A percentile compares a stretch with the other conserved stretches of the same genome.
Conservation (phyloP, 192 early-diverging fungal species). For the Oehlia diaphana region DNA sequence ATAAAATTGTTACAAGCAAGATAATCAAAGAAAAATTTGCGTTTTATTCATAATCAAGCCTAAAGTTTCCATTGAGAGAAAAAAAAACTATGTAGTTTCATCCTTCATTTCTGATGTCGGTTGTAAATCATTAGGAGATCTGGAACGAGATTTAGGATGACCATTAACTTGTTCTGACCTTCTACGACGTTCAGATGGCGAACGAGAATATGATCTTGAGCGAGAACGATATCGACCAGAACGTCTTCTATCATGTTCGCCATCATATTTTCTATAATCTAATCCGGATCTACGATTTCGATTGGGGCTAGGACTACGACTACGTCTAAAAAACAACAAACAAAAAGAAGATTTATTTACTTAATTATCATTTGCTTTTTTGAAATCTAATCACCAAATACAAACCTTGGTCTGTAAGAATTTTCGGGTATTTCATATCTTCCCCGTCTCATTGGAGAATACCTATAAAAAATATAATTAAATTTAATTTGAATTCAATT, state of each 20-base stretch:
- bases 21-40: background rate
- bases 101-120: background rate
- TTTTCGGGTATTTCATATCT: constrained; percentile 4
- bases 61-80: background rate
- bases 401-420: constrained; percentile 22
- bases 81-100: background rate
- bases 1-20: background rate
- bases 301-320: constrained; percentile 9
- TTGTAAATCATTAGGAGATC: background rate
- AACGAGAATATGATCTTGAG: constrained; percentile 1
- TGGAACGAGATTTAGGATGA: constrained; percentile 22
- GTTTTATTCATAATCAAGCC: background rate
- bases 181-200: constrained; percentile 6
- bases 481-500: background rate
- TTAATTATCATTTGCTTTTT: background rate
- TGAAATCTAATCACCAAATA: background rate
- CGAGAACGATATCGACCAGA: constrained; percentile 17
- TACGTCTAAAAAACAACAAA: constrained; percentile 10
- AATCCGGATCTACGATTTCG: constrained; percentile 1
- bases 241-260: constrained; percentile 5
- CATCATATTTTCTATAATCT: constrained; percentile 5
- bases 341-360: too few species aligned
- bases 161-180: constrained; percentile 20
- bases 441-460: background rate
- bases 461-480: background rate